Conservation (phyloP, 2,329 filamentous ascomycete species). For the Zasmidium angulare region DNA sequence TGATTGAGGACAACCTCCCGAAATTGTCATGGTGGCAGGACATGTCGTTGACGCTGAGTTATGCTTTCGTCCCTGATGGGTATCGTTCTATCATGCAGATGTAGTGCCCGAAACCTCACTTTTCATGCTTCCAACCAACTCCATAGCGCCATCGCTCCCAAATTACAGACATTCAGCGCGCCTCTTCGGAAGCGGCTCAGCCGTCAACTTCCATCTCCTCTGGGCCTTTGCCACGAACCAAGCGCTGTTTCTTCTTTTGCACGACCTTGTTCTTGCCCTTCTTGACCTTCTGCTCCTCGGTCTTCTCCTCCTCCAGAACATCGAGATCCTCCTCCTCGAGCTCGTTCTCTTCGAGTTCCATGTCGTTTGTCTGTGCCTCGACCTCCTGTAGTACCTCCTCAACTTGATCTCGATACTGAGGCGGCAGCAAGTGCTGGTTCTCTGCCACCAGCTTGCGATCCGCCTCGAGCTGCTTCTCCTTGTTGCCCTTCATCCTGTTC, state of each 20-base stretch:
- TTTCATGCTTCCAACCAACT: not conserved
- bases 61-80: not conserved
- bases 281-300: conserved; percentile 41
- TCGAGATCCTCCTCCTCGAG: conserved; percentile 54
- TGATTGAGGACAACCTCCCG: too few relatives aligned
- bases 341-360: conserved; percentile 59
- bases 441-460: conserved; percentile 87
- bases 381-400: conserved; percentile 56
- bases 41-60: too few relatives aligned
- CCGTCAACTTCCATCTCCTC: conserved; percentile 45
- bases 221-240: conserved; percentile 44
- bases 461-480: conserved; percentile 72
- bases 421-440: conserved; percentile 87
- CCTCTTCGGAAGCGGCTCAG: conserved; percentile 17
- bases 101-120: not conserved
- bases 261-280: conserved; percentile 28
- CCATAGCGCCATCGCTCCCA: conserved; percentile 9
- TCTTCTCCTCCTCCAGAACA: conserved; percentile 31
- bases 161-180: not conserved
- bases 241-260: conserved; percentile 49
- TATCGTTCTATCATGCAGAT: conserved; percentile 1
- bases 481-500: conserved; percentile 88
- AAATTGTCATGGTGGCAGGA: too few relatives aligned
- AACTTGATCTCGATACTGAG: conserved; percentile 45
- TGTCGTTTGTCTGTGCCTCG: conserved; percentile 50